A percentile compares a stretch with the other conserved stretches of the same genome.
These are phyloP conservation scores for Colletotrichum sp. DNA, from an alignment of 2,329 filamentous ascomycete genomes.

Conservation along the genomic window DNA sequence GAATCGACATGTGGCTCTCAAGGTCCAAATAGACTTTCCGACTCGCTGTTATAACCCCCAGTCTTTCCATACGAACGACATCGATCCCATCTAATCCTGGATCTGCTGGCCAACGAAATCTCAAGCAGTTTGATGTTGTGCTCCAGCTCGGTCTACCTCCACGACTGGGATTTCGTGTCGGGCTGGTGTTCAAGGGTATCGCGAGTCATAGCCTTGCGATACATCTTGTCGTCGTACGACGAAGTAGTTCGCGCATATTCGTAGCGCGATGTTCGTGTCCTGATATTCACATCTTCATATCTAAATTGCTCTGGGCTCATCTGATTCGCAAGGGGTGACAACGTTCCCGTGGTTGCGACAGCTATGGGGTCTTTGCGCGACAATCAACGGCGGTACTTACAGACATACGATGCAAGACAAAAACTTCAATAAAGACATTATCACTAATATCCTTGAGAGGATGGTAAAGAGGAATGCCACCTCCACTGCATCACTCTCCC, in stretches of 20 bases:
- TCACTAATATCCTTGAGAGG: too few species aligned
- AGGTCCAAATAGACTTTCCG: background rate
- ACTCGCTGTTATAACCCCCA: background rate
- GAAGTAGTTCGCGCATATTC: background rate
- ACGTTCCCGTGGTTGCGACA: too few species aligned
- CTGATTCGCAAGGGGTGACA: too few species aligned
- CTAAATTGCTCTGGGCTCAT: too few species aligned
- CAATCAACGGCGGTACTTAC: too few species aligned
- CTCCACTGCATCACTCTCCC: too few species aligned
- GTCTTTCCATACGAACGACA: background rate
- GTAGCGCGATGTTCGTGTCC: background rate
- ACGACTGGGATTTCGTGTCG: background rate
- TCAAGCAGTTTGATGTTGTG: background rate
- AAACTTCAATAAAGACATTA: too few species aligned
- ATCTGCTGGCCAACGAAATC: background rate
- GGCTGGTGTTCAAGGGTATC: background rate
- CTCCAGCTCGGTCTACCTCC: background rate
- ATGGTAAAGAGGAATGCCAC: too few species aligned
- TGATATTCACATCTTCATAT: too few species aligned
- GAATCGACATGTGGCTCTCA: background rate
- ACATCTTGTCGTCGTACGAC: fast-evolving
- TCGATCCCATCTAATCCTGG: background rate
- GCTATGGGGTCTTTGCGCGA: too few species aligned
- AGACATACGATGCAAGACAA: too few species aligned
- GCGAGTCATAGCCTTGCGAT: background rate